Percentiles rank a stretch among this genome's conserved stretches.
Evolutionary conservation across 83 land plant genomes (phyloP).

Genomic region (Picea engelmannii): DNA sequence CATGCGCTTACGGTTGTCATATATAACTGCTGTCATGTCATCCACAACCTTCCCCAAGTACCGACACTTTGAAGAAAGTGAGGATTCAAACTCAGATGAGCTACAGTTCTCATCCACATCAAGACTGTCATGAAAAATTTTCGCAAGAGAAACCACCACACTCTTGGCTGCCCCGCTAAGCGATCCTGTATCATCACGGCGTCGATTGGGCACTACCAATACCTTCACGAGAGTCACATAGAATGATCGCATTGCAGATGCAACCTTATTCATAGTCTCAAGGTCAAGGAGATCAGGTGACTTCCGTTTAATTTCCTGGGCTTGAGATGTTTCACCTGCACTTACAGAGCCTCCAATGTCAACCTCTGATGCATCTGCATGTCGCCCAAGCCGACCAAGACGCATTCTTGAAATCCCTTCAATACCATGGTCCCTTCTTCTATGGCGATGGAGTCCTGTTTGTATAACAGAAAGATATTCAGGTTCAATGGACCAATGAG

Average conservation of each 20-base stretch:
- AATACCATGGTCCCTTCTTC: conserved; percentile 59
- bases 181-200: conserved; percentile 70
- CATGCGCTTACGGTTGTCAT: conserved; percentile 68
- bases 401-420: conserved; percentile 66
- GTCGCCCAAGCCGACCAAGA: conserved; percentile 64
- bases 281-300: conserved; percentile 67
- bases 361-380: conserved; percentile 55
- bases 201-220: conserved; percentile 75
- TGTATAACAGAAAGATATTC: conserved; percentile 74
- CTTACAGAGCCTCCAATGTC: conserved; percentile 51
- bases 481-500: conserved; percentile 68
- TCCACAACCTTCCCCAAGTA: conserved; percentile 93
- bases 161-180: conserved; percentile 63
- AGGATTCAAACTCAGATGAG: conserved; percentile 43
- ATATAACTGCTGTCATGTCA: conserved; percentile 68
- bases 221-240: conserved; percentile 73
- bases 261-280: conserved; percentile 72
- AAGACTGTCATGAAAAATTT: conserved; percentile 69
- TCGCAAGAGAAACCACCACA: conserved; percentile 69
- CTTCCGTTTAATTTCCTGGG: conserved; percentile 60
- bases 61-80: conserved; percentile 77
- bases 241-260: conserved; percentile 63
- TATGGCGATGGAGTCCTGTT: conserved; percentile 53
- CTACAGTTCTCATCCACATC: conserved; percentile 49
- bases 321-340: conserved; percentile 41